phyloP scores from a whole-genome alignment of 139 green algal genomes.

The Tetraselmis striata region DNA sequence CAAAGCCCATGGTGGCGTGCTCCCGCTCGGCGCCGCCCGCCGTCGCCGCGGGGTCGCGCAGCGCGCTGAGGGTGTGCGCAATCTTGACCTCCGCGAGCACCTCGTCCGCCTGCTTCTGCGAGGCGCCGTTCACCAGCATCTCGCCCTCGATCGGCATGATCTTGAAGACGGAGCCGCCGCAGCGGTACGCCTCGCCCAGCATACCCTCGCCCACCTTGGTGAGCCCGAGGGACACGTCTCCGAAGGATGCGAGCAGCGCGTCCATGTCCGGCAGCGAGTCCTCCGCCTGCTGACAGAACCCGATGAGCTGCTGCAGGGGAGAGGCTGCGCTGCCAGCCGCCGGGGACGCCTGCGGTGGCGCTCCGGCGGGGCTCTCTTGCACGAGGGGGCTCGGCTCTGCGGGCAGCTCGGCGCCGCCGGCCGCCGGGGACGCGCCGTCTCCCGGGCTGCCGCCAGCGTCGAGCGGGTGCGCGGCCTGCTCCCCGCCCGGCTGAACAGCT shows the following conservation, averaged over 20 bases:
- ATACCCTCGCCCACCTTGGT: slow-evolving; percentile 83
- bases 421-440: background rate
- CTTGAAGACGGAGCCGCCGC: slow-evolving; percentile 62
- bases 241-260: background rate
- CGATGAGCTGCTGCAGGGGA: background rate
- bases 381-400: background rate
- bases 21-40: background rate
- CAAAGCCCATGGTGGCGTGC: slow-evolving; percentile 64
- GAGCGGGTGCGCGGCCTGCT: too few relatives aligned
- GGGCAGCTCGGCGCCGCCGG: background rate
- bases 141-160: slow-evolving; percentile 91
- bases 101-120: slow-evolving; percentile 65
- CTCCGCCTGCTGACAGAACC: background rate
- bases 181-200: slow-evolving; percentile 72
- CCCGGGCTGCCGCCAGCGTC: background rate
- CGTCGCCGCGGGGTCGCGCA: slow-evolving; percentile 21
- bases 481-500: too few relatives aligned
- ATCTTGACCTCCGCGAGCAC: slow-evolving; percentile 72
- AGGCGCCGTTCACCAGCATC: slow-evolving; percentile 65
- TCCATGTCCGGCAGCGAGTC: background rate
- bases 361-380: background rate
- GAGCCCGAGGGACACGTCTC: background rate
- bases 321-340: background rate
- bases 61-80: slow-evolving; percentile 50
- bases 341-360: background rate